Base-by-base conservation (phyloP, 495 filamentous ascomycete genomes). In the Rhizodiscina lignyota region DNA sequence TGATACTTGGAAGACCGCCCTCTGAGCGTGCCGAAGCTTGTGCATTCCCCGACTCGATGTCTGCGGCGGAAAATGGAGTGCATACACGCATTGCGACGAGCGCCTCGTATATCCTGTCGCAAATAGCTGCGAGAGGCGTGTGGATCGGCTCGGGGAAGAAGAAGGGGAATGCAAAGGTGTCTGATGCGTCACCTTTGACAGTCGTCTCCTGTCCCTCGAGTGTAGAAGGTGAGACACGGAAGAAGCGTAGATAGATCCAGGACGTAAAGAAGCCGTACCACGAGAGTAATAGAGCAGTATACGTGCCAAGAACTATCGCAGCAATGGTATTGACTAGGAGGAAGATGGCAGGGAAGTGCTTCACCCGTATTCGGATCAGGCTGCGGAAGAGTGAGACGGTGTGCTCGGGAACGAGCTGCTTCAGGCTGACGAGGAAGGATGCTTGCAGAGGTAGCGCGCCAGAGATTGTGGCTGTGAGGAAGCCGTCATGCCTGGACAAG, bases 241-340 rank as follows among this genome's bases (percentile, higher is more conserved):
- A 94, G 67, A 96, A 97, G 26, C 89, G 82, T 4, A 97, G 76
- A 54, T 96, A 97, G 26, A 76, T 85, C 91, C 91, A 97, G 56
- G 80, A 82, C 8, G 77, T 72, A 37, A 94, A 53, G 54, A 96
- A 79, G 37, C 83, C 89, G 40, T 77, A 68, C 66, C 79, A 69
- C 29, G 84, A 68, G 34, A 94, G 68, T 34, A 91, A 60, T 28
- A 86, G 63, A 20, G 83, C 79, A n/a, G 83, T 83, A 50, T 73
- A 70, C n/a, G 82, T 85, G 36, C 87, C 77, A 40, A 94, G 60
- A 11, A 85, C 53, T n/a, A 89, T 64, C 8, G 86, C 67, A 37
- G 76, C 77, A 21, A 94, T 58, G 3, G 77, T 67, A 38, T 81
- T 78, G 34, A 86, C 68, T 19, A 85, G 55, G 40, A 92, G 69